A percentile compares a stretch with the other conserved stretches of the same genome.
Evolutionary conservation across 345 rosid genomes (phyloP).

Genomic region (Jatropha curcas): DNA sequence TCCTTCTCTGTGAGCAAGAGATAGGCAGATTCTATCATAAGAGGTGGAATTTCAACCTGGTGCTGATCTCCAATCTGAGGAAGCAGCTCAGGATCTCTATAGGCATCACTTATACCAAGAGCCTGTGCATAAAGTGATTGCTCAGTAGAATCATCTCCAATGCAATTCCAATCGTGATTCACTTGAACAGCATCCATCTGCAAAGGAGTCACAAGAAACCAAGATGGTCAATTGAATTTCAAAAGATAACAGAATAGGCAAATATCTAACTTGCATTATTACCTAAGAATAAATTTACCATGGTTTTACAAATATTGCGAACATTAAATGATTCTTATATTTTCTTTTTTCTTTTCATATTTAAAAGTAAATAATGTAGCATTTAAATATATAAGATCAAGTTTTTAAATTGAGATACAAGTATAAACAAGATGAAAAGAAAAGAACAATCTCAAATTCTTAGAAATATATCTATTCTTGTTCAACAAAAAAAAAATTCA

Average conservation of each 20-base stretch:
- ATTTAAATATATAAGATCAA: not conserved
- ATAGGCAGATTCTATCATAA: constrained; percentile 26
- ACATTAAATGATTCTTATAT: not conserved
- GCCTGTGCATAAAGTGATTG: constrained; percentile 31
- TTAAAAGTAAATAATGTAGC: not conserved
- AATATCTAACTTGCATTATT: not conserved
- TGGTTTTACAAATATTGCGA: not conserved
- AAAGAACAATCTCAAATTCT: not conserved
- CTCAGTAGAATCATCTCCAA: constrained; percentile 35
- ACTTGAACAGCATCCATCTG: constrained; percentile 45
- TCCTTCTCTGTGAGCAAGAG: constrained; percentile 13
- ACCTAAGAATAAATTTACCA: not conserved
- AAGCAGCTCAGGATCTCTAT: constrained; percentile 46
- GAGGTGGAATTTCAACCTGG: constrained; percentile 54
- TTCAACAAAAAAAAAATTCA: constrained; percentile 6
- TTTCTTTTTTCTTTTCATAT: not conserved
- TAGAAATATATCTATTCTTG: not conserved
- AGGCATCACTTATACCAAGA: constrained; percentile 33
- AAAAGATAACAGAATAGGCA: not conserved
- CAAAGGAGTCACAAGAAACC: not conserved
- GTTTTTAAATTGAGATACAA: not conserved
- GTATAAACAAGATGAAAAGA: not conserved
- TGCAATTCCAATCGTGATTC: constrained; percentile 26
- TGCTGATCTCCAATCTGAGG: constrained; percentile 58
- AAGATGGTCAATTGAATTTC: not conserved